A percentile compares a stretch with the other conserved stretches of the same genome.
Conservation (phyloP, 1,284 basidiomycete species). For the Microstroma glucosiphilum region DNA sequence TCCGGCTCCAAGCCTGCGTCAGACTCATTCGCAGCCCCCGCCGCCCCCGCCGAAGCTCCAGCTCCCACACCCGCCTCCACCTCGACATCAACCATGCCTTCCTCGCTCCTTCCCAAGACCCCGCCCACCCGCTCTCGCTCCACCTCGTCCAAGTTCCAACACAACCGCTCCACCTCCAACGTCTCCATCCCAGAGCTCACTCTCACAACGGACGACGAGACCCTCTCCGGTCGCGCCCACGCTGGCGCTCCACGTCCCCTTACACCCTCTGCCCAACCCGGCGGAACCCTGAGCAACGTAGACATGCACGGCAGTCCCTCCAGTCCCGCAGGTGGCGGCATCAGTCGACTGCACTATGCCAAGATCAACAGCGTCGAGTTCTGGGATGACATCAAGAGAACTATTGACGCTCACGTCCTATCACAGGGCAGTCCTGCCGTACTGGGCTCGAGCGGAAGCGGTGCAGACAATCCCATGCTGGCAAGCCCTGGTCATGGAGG, state of each 20-base stretch:
- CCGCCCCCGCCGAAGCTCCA: slow-evolving; percentile 9
- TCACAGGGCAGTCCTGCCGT: not conserved
- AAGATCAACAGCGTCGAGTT: slow-evolving; percentile 38
- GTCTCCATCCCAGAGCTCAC: slow-evolving; percentile 45
- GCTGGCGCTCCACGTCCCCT: slow-evolving; percentile 20
- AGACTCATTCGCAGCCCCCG: slow-evolving; percentile 11
- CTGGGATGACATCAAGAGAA: slow-evolving; percentile 36
- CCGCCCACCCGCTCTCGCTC: not conserved
- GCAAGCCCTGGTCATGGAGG: slow-evolving; percentile 20
- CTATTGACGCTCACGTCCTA: slow-evolving; percentile 39
- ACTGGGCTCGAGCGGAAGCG: not conserved
- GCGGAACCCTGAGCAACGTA: slow-evolving; percentile 11
- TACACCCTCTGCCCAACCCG: slow-evolving; percentile 17
- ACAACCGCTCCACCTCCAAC: slow-evolving; percentile 36
- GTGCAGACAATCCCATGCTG: not conserved
- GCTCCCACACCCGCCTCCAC: slow-evolving; percentile 6
- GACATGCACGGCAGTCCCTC: slow-evolving; percentile 18
- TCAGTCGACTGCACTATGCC: slow-evolving; percentile 38
- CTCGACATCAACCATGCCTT: slow-evolving; percentile 1
- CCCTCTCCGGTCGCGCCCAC: slow-evolving; percentile 20
- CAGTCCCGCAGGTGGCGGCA: slow-evolving; percentile 25
- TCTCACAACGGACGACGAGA: slow-evolving; percentile 41
- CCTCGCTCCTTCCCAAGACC: not conserved
- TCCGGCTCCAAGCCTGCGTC: slow-evolving; percentile 2
- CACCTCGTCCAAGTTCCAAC: slow-evolving; percentile 10